Evolutionary conservation across 441 rosid genomes (phyloP).

Genomic region (Pelargonium myrrhifolium): DNA sequence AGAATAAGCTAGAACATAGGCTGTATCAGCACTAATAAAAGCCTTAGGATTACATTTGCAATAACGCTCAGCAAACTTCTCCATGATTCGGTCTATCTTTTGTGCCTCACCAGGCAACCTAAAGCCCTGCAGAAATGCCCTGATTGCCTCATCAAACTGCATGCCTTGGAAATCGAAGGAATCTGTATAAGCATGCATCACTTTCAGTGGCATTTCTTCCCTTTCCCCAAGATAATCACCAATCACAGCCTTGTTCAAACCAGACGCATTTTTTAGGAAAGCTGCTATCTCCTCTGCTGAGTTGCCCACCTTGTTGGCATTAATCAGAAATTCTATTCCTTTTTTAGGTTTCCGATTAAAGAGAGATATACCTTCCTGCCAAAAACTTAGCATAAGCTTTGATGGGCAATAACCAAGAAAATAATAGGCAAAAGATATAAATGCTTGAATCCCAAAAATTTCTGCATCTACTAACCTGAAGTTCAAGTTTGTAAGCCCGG

Average conservation of each 20-base stretch:
- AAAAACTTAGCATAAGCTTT: slow-evolving; percentile 41
- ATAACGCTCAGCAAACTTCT: slow-evolving; percentile 92
- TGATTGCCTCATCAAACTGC: slow-evolving; percentile 96
- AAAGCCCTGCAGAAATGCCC: slow-evolving; percentile 78
- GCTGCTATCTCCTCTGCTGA: slow-evolving; percentile 94
- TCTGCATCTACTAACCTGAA: slow-evolving; percentile 51
- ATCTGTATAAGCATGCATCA: slow-evolving; percentile 97
- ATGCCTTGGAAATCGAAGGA: slow-evolving; percentile 82
- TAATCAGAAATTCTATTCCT: slow-evolving; percentile 95
- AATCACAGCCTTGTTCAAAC: slow-evolving; percentile 73
- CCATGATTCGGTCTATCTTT: slow-evolving; percentile 98
- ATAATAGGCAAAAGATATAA: slow-evolving; percentile 12
- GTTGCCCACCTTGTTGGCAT: slow-evolving; percentile 86
- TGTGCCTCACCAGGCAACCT: slow-evolving; percentile 99
- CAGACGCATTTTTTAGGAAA: slow-evolving; percentile 83
- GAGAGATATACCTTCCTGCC: slow-evolving; percentile 99
- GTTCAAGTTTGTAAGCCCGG: slow-evolving; percentile 97
- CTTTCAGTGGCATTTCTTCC: slow-evolving; percentile 83
- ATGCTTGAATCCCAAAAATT: not conserved
- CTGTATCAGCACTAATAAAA: slow-evolving; percentile 94
- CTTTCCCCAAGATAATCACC: slow-evolving; percentile 99
- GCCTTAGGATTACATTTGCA: slow-evolving; percentile 95
- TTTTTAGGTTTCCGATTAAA: slow-evolving; percentile 91
- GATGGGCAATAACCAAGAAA: slow-evolving; percentile 17
- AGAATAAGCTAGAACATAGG: slow-evolving; percentile 97